phyloP scores from a whole-genome alignment of 495 filamentous ascomycete species.

The Trichocladium uniseriatum region DNA sequence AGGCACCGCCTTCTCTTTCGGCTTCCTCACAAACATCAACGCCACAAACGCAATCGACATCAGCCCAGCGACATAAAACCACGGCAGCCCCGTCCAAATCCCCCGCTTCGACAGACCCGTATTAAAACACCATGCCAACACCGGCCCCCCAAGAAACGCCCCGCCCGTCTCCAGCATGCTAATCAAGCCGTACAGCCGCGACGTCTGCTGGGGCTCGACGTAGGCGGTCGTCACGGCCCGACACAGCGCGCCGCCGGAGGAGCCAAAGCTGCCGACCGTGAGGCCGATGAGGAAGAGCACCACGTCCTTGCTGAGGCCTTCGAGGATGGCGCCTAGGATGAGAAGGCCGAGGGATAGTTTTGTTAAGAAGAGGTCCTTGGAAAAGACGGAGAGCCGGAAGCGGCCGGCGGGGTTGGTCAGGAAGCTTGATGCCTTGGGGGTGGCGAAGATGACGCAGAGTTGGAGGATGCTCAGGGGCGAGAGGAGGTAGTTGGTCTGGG shows the following conservation, averaged over 20 bases:
- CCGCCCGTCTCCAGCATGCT: conserved; percentile 48
- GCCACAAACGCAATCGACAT: conserved; percentile 33
- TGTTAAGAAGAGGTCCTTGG: conserved; percentile 46
- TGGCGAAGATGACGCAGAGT: conserved; percentile 41
- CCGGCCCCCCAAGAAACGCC: conserved; percentile 42
- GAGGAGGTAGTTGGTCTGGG: conserved; percentile 46
- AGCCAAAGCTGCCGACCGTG: conserved; percentile 45
- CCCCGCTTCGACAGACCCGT: conserved; percentile 41
- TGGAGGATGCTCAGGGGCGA: conserved; percentile 39
- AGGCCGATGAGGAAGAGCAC: conserved; percentile 48
- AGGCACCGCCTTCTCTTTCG: conserved; percentile 7
- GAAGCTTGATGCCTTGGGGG: conserved; percentile 35
- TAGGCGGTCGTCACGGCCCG: conserved; percentile 46
- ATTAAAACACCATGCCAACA: conserved; percentile 47
- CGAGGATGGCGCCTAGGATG: conserved; percentile 14
- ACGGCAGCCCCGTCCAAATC: conserved; percentile 45
- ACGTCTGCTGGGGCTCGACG: conserved; percentile 45
- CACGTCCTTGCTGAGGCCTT: conserved; percentile 34
- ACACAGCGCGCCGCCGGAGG: conserved; percentile 31
- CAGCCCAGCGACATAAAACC: conserved; percentile 41
- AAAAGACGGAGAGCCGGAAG: conserved; percentile 29
- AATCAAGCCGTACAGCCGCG: conserved; percentile 48
- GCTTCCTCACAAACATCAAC: conserved; percentile 33
- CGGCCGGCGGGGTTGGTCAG: conserved; percentile 25
- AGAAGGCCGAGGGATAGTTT: conserved; percentile 40